phyloP scores from a whole-genome alignment of 192 early-diverging fungal species.

The Kappamyces sp. region DNA sequence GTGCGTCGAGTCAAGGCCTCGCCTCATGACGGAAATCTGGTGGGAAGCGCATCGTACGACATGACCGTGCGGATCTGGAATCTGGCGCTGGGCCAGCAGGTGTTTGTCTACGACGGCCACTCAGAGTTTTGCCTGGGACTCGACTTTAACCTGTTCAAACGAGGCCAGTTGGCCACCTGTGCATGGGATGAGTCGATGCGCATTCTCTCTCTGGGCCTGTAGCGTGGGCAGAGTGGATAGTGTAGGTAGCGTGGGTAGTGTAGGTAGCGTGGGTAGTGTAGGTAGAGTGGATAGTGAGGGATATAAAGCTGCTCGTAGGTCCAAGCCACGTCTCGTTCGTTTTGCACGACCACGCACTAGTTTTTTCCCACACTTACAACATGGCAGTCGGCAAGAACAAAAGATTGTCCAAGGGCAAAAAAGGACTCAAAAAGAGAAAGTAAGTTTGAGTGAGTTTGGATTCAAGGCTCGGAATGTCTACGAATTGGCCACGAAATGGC shows the following conservation, averaged over 20 bases:
- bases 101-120: slow-evolving; percentile 77
- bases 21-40: slow-evolving; percentile 74
- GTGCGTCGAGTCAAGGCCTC: slow-evolving; percentile 88
- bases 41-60: slow-evolving; percentile 87
- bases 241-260: too few relatives aligned
- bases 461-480: background rate
- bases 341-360: too few relatives aligned
- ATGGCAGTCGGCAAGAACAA: slow-evolving; percentile 83
- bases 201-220: too few relatives aligned
- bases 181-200: slow-evolving; percentile 88
- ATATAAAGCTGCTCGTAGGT: too few relatives aligned
- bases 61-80: slow-evolving; percentile 98
- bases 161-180: slow-evolving; percentile 86
- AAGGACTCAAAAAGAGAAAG: slow-evolving; percentile 99
- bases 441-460: slow-evolving; percentile 45
- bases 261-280: too few relatives aligned
- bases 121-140: slow-evolving; percentile 95
- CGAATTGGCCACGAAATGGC: slow-evolving; percentile 7
- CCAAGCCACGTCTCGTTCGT: too few relatives aligned
- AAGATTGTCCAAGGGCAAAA: slow-evolving; percentile 97
- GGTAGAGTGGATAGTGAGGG: too few relatives aligned
- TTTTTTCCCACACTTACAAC: background rate
- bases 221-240: too few relatives aligned
- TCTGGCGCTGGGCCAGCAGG: slow-evolving; percentile 34
- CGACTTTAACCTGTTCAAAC: slow-evolving; percentile 85